These are phyloP conservation scores for Penicillium soppii DNA, from an alignment of 495 filamentous ascomycete genomes.

Conservation along the genomic window DNA sequence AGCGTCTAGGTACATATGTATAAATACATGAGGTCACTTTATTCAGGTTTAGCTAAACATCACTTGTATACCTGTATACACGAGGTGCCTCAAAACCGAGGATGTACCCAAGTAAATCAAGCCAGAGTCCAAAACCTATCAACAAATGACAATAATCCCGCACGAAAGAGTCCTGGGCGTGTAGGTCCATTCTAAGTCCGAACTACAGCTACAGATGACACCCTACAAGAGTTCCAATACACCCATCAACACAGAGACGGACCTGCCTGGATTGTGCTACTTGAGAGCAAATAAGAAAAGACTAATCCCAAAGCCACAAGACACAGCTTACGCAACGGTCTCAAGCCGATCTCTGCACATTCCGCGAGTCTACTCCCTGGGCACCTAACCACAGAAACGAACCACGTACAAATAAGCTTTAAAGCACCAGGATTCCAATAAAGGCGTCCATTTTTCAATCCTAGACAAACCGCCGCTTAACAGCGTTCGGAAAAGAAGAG, in stretches of 20 bases:
- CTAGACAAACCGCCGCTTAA: neutral
- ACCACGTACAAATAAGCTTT: constrained; percentile 2
- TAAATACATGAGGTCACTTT: no score
- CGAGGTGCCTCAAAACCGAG: no score
- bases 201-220: neutral
- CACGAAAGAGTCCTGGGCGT: no score
- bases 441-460: constrained; percentile 16
- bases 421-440: no score
- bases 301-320: neutral
- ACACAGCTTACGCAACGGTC: neutral
- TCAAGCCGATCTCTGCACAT: neutral
- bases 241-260: constrained; percentile 9
- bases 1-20: no score
- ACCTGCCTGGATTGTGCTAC: constrained; percentile 26
- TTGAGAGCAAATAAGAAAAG: constrained; percentile 20
- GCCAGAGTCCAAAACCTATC: no score
- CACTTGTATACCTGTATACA: no score
- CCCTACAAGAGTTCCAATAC: neutral
- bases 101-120: no score
- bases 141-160: no score
- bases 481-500: constrained; percentile 6
- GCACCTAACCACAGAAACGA: neutral
- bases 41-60: no score
- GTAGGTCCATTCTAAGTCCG: no score
- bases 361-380: neutral